phyloP scores from a whole-genome alignment of 768 basidiomycete species.

The Suillus americanus region DNA sequence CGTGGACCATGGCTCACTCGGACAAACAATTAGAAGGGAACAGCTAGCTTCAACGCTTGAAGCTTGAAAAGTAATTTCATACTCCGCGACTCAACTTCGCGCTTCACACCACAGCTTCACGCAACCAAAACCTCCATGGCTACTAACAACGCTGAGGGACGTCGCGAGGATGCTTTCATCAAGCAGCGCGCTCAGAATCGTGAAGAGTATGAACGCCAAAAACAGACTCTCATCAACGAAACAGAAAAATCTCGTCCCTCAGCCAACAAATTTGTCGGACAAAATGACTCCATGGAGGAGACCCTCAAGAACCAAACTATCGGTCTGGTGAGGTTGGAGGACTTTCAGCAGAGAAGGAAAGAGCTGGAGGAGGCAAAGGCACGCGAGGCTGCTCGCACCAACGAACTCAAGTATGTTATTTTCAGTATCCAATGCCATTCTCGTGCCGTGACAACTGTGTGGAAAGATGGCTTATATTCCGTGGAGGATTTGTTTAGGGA shows the following conservation, averaged over 20 bases:
- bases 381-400: conserved; percentile 82
- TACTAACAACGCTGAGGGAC: conserved; percentile 75
- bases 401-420: conserved; percentile 80
- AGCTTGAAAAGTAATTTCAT: conserved; percentile 14
- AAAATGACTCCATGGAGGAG: conserved; percentile 94
- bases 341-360: conserved; percentile 86
- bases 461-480: conserved; percentile 62
- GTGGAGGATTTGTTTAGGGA: conserved; percentile 88
- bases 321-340: conserved; percentile 87
- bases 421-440: conserved; percentile 26
- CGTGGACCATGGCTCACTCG: conserved; percentile 65
- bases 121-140: conserved; percentile 53
- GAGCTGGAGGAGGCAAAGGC: conserved; percentile 91
- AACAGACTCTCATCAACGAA: conserved; percentile 79
- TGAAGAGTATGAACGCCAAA: conserved; percentile 81
- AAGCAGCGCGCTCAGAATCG: conserved; percentile 81
- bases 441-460: conserved; percentile 10
- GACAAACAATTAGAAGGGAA: not conserved
- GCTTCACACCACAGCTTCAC: conserved; percentile 8
- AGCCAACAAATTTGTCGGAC: conserved; percentile 85
- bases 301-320: conserved; percentile 87
- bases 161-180: conserved; percentile 79
- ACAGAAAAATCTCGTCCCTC: conserved; percentile 92
- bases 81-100: conserved; percentile 23
- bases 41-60: conserved; percentile 9